These are phyloP conservation scores for Danielia oregonensis DNA, from an alignment of 805 yeast genomes.

Conservation along the genomic window DNA sequence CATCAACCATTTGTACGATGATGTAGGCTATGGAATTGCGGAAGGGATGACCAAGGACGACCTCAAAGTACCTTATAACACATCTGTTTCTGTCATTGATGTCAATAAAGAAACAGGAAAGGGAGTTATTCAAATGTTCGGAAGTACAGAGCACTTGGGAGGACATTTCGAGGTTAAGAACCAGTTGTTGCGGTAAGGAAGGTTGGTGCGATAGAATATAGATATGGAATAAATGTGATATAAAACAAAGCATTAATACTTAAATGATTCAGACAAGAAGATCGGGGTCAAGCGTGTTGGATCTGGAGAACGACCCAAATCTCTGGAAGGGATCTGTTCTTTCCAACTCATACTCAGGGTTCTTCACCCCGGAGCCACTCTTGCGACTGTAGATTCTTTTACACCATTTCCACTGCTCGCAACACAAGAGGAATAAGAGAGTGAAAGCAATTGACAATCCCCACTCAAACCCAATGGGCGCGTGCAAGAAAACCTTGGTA, in stretches of 20 bases:
- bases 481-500: conserved; percentile 35
- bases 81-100: conserved; percentile 69
- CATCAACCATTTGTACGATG: conserved; percentile 45
- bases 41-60: conserved; percentile 36
- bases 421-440: conserved; percentile 26
- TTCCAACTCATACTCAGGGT: conserved; percentile 64
- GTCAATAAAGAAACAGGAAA: conserved; percentile 35
- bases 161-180: conserved; percentile 26
- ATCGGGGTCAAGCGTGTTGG: conserved; percentile 40
- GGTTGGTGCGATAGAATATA: too few species aligned
- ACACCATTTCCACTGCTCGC: conserved; percentile 39
- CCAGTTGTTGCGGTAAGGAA: conserved; percentile 15
- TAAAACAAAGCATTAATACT: neutral
- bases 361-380: conserved; percentile 34
- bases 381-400: conserved; percentile 32
- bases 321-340: conserved; percentile 59
- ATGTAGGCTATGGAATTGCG: conserved; percentile 33
- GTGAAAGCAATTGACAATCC: conserved; percentile 33
- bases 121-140: conserved; percentile 52
- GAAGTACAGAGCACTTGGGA: conserved; percentile 68
- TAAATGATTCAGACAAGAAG: conserved; percentile 6
- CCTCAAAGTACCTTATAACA: conserved; percentile 65
- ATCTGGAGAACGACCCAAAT: conserved; percentile 56
- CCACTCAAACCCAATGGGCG: conserved; percentile 39
- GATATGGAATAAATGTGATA: too few species aligned